Conservation (phyloP, 2,329 filamentous ascomycete genomes). For the Penicillium sp. region DNA sequence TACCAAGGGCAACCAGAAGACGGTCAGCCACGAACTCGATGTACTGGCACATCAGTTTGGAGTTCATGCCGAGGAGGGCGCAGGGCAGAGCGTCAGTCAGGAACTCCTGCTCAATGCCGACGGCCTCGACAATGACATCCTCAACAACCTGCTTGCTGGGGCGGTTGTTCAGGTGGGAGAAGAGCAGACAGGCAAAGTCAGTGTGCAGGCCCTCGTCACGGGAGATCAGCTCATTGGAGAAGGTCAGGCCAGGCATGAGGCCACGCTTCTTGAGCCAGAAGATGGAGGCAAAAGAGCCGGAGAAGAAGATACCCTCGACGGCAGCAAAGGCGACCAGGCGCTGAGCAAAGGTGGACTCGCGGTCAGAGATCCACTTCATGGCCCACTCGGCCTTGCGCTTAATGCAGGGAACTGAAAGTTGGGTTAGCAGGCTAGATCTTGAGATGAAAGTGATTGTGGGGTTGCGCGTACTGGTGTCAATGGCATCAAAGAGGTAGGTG, state of each 20-base stretch:
- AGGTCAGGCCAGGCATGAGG: constrained; percentile 96
- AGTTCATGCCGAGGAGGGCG: constrained; percentile 95
- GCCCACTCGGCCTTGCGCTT: constrained; percentile 99
- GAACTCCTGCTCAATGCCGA: constrained; percentile 96
- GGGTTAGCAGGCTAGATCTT: constrained; percentile 29
- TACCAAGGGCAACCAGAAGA: constrained; percentile 87
- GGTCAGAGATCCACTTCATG: constrained; percentile 89
- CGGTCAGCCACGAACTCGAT: constrained; percentile 99
- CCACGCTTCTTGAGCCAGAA: constrained; percentile 99
- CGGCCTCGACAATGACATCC: constrained; percentile 91
- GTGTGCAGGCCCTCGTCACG: constrained; percentile 99
- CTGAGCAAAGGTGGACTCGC: constrained; percentile 90
- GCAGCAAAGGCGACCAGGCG: constrained; percentile 96
- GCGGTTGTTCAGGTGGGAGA: constrained; percentile 94
- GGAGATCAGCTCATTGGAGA: constrained; percentile 99
- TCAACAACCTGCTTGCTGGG: constrained; percentile 78
- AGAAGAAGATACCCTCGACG: constrained; percentile 99
- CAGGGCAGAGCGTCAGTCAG: constrained; percentile 91
- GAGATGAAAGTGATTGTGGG: too few species aligned
- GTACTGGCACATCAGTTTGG: constrained; percentile 97
- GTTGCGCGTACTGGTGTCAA: constrained; percentile 80
- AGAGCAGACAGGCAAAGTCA: constrained; percentile 95
- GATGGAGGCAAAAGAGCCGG: constrained; percentile 95
- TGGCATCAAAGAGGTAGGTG: constrained; percentile 94
- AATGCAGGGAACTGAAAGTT: constrained; percentile 78